These are phyloP conservation scores for Ceratobasidium sp. DNA, from an alignment of 1,284 basidiomycete genomes.

Conservation along the genomic window DNA sequence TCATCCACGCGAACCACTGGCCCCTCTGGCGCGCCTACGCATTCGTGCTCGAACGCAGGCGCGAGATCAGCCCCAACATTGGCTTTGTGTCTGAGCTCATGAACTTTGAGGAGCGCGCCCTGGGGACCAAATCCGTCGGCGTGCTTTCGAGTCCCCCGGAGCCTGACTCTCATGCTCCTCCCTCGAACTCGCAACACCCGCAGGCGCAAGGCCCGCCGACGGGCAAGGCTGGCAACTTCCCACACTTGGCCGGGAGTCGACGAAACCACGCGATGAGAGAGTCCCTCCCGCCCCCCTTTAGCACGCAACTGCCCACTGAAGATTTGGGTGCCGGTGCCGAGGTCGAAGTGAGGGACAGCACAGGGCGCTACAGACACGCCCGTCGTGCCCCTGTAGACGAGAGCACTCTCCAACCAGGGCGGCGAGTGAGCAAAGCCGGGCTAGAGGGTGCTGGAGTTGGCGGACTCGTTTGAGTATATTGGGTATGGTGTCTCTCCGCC, in stretches of 20 bases:
- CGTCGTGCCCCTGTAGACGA: constrained; percentile 87
- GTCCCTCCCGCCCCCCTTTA: constrained; percentile 46
- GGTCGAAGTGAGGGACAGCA: constrained; percentile 85
- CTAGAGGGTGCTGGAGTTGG: constrained; percentile 68
- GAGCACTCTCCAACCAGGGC: constrained; percentile 84
- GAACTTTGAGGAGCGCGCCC: constrained; percentile 92
- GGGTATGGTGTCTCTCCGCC: not conserved
- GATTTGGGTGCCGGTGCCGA: constrained; percentile 71
- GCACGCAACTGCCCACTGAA: constrained; percentile 40
- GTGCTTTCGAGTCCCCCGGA: constrained; percentile 56
- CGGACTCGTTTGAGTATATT: constrained; percentile 9
- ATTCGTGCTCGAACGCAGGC: constrained; percentile 90
- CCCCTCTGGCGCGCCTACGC: constrained; percentile 90
- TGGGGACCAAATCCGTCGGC: constrained; percentile 84
- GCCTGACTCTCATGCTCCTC: constrained; percentile 1
- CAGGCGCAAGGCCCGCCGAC: constrained; percentile 50
- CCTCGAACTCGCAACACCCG: not conserved
- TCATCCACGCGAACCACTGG: constrained; percentile 98
- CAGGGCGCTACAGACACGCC: constrained; percentile 86
- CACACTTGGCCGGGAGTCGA: constrained; percentile 42
- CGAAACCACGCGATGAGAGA: constrained; percentile 44
- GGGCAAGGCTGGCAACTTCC: constrained; percentile 50
- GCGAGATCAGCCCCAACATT: constrained; percentile 97
- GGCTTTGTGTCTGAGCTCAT: constrained; percentile 98
- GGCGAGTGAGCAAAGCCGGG: constrained; percentile 90